phyloP scores from a whole-genome alignment of 495 filamentous ascomycete species.

The Talaromyces thailandensis region DNA sequence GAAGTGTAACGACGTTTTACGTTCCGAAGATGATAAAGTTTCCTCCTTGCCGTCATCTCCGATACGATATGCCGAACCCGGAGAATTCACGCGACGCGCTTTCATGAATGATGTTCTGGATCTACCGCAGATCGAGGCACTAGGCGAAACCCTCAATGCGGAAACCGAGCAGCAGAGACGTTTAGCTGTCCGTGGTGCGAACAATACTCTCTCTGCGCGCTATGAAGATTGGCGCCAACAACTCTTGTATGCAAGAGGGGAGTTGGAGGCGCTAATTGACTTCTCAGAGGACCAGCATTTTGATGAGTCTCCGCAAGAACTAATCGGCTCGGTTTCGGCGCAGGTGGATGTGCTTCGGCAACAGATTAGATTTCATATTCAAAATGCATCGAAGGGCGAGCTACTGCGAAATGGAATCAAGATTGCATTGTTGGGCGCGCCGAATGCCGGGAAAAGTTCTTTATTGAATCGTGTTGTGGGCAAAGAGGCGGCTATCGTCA shows the following conservation, averaged over 20 bases:
- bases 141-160: constrained; percentile 76
- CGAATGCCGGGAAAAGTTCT: constrained; percentile 93
- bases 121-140: constrained; percentile 87
- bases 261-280: constrained; percentile 92
- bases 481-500: constrained; percentile 90
- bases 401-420: constrained; percentile 77
- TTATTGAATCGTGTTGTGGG: constrained; percentile 88
- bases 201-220: constrained; percentile 56
- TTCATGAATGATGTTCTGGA: constrained; percentile 82
- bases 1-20: constrained; percentile 15
- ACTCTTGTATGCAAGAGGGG: constrained; percentile 73
- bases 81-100: constrained; percentile 90
- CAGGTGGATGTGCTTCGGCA: constrained; percentile 51
- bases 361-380: constrained; percentile 57
- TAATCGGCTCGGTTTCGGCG: constrained; percentile 56
- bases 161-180: constrained; percentile 91
- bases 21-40: background rate
- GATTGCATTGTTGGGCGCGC: constrained; percentile 78
- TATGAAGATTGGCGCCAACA: constrained; percentile 80
- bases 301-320: constrained; percentile 69
- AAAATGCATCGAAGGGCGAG: constrained; percentile 75
- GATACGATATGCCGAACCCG: constrained; percentile 78
- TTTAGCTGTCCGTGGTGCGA: constrained; percentile 70
- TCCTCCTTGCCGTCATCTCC: constrained; percentile 27
- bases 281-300: constrained; percentile 98